Percentiles rank a stretch among this genome's conserved stretches.
Conservation (phyloP, 495 filamentous ascomycete species). For the Aspergillus olivimuriae region DNA sequence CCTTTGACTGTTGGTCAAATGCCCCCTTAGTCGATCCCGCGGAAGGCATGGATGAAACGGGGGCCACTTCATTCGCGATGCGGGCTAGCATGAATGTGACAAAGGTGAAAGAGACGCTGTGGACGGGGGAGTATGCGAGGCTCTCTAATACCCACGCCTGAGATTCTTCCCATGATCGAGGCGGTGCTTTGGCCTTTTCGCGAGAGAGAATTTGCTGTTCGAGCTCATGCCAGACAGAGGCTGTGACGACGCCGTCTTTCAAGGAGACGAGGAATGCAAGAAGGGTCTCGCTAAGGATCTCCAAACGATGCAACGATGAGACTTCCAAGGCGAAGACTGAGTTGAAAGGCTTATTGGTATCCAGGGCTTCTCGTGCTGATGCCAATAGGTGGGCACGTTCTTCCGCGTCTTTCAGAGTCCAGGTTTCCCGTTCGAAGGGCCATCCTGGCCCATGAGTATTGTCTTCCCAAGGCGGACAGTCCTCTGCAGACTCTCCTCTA, state of each 20-base stretch:
- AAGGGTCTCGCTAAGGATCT: slow-evolving; percentile 61
- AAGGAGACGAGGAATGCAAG: slow-evolving; percentile 65
- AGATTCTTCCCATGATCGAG: slow-evolving; percentile 53
- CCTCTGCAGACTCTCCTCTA: slow-evolving; percentile 38
- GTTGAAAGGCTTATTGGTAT: slow-evolving; percentile 54
- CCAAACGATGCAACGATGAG: slow-evolving; percentile 56
- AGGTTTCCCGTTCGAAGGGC: slow-evolving; percentile 62
- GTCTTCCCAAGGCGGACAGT: slow-evolving; percentile 48
- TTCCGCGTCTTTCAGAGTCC: slow-evolving; percentile 35
- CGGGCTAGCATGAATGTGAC: slow-evolving; percentile 67
- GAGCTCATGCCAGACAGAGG: slow-evolving; percentile 60
- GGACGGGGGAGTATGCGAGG: slow-evolving; percentile 61
- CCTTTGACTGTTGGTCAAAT: slow-evolving; percentile 4
- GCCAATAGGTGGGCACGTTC: slow-evolving; percentile 28
- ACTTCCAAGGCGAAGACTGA: slow-evolving; percentile 53
- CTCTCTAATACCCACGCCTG: slow-evolving; percentile 65
- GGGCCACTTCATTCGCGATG: slow-evolving; percentile 42
- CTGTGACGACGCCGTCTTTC: slow-evolving; percentile 67
- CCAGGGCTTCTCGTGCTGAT: slow-evolving; percentile 59
- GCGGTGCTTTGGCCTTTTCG: slow-evolving; percentile 41
- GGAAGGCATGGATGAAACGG: slow-evolving; percentile 20
- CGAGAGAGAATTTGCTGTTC: slow-evolving; percentile 53
- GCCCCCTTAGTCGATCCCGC: slow-evolving; percentile 3
- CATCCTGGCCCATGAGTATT: slow-evolving; percentile 55
- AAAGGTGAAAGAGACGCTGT: slow-evolving; percentile 83